phyloP scores from a whole-genome alignment of 2,329 filamentous ascomycete species.

The Colletotrichum tanaceti region DNA sequence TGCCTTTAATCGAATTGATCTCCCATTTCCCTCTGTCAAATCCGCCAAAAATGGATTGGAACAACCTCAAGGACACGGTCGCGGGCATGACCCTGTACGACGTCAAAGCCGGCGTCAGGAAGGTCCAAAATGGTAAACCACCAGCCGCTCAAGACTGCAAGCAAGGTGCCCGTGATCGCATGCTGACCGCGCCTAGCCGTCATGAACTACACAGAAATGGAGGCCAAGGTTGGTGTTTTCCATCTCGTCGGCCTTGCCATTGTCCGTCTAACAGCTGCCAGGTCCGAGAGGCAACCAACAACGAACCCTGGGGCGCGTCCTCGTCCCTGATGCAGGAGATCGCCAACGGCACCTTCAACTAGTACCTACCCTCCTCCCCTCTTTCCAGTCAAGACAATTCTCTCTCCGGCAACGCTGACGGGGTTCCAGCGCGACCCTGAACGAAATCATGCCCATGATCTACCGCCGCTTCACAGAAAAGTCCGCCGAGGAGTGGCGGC shows the following conservation, averaged over 20 bases:
- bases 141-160: constrained; percentile 28
- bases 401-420: constrained; percentile 23
- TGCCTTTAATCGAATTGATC: constrained; percentile 20
- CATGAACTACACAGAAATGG: constrained; percentile 98
- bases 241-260: constrained; percentile 2
- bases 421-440: constrained; percentile 81
- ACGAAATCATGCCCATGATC: constrained; percentile 99
- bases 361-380: constrained; percentile 66
- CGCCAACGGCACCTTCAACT: constrained; percentile 96
- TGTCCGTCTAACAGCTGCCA: constrained; percentile 52
- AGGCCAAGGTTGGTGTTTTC: constrained; percentile 67
- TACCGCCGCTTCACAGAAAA: constrained; percentile 99
- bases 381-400: not conserved
- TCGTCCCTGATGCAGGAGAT: constrained; percentile 96
- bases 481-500: constrained; percentile 96
- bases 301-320: constrained; percentile 94
- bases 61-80: constrained; percentile 85
- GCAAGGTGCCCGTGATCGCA: constrained; percentile 14
- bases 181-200: constrained; percentile 72
- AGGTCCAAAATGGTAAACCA: constrained; percentile 91
- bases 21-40: constrained; percentile 3
- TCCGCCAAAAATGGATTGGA: constrained; percentile 79
- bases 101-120: constrained; percentile 92
- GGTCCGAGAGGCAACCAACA: constrained; percentile 98
- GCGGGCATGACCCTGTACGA: constrained; percentile 95